phyloP scores from a whole-genome alignment of 1,284 basidiomycete species.

The Coniophora puteana region DNA sequence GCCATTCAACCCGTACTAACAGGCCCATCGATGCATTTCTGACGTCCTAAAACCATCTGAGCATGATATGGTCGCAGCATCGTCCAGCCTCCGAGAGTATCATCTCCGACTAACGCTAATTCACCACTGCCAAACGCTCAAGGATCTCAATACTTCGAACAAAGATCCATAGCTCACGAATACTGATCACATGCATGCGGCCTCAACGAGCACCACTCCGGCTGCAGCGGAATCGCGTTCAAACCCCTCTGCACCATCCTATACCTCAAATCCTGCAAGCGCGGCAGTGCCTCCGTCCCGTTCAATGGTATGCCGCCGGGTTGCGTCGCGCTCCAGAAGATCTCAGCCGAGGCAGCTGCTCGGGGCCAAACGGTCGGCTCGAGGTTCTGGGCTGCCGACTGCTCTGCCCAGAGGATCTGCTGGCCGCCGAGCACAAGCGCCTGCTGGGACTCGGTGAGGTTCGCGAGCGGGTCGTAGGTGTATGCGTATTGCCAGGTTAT shows the following conservation, averaged over 20 bases:
- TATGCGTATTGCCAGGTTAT: constrained; percentile 50
- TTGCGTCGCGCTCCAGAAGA: constrained; percentile 59
- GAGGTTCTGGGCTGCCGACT: constrained; percentile 48
- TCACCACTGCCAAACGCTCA: too few relatives aligned
- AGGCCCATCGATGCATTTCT: too few relatives aligned
- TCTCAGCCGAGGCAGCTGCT: constrained; percentile 55
- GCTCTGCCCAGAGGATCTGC: constrained; percentile 54
- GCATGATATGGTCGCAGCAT: too few relatives aligned
- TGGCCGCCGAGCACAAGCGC: constrained; percentile 47
- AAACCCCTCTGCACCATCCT: constrained; percentile 62
- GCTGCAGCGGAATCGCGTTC: constrained; percentile 59
- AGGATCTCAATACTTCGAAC: too few relatives aligned
- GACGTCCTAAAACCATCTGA: too few relatives aligned
- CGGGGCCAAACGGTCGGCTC: constrained; percentile 59
- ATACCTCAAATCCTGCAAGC: constrained; percentile 67
- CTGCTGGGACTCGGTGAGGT: constrained; percentile 32
- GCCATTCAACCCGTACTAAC: too few relatives aligned
- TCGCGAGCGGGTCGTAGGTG: constrained; percentile 51
- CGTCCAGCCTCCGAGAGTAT: too few relatives aligned
- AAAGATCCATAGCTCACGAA: too few relatives aligned
- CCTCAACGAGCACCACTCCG: constrained; percentile 68
- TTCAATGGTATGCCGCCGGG: constrained; percentile 36
- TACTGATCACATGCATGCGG: constrained; percentile 48
- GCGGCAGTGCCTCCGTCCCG: constrained; percentile 59
- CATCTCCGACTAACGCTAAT: too few relatives aligned